phyloP scores from a whole-genome alignment of 768 basidiomycete genomes.

The Tephrocybe sp. region DNA sequence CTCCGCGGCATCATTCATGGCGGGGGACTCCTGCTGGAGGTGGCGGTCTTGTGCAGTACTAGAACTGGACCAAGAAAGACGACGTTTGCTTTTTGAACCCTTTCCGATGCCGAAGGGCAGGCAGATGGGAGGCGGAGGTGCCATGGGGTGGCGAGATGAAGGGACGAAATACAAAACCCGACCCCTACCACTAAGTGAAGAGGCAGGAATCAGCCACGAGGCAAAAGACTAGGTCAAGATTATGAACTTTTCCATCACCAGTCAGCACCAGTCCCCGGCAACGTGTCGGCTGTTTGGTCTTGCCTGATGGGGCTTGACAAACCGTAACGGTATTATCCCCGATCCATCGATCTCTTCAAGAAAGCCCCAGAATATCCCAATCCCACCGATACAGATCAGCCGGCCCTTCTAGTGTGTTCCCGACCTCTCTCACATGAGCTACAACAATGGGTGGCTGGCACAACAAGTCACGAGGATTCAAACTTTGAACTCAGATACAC shows the following conservation, averaged over 20 bases:
- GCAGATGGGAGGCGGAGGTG: conserved; percentile 59
- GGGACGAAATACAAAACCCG: conserved; percentile 3
- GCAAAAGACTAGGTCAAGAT: conserved; percentile 8
- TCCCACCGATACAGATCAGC: not conserved
- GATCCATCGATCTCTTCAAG: conserved; percentile 8
- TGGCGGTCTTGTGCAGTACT: conserved; percentile 32
- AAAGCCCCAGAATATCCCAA: not conserved
- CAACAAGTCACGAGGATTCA: not conserved
- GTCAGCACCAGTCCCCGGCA: conserved; percentile 15
- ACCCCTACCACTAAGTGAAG: not conserved
- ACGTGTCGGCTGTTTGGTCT: conserved; percentile 12
- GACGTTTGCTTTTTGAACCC: conserved; percentile 44
- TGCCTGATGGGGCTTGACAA: conserved; percentile 15
- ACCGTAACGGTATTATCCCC: conserved; percentile 6
- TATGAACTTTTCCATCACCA: conserved; percentile 14
- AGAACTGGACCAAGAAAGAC: conserved; percentile 47
- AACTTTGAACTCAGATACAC: no score
- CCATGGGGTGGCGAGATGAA: conserved; percentile 39
- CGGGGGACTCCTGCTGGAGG: conserved; percentile 44
- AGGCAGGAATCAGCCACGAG: conserved; percentile 16
- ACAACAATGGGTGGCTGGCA: not conserved
- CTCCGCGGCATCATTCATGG: conserved; percentile 41
- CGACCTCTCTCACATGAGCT: no score
- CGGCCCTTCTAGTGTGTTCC: not conserved
- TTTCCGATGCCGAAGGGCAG: conserved; percentile 52